phyloP scores from a whole-genome alignment of 805 yeast genomes.

The Priceomyces fermenticarens region DNA sequence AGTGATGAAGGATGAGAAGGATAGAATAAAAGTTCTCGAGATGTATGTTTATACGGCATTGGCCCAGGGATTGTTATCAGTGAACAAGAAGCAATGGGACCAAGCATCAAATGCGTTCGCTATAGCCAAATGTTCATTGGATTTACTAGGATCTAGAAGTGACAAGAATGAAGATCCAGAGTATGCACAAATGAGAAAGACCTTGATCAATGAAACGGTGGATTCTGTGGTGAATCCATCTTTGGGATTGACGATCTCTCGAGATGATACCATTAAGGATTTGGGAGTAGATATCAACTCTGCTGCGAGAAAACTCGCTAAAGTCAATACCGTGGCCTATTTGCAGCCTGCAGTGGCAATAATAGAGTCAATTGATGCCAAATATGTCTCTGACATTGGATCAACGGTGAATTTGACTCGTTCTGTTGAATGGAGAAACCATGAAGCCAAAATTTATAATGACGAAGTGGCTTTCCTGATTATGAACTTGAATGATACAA shows the following conservation, averaged over 20 bases:
- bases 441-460: conserved; percentile 60
- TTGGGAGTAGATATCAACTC: conserved; percentile 47
- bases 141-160: conserved; percentile 35
- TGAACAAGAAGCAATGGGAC: conserved; percentile 56
- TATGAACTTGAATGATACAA: conserved; percentile 32
- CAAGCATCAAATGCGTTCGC: conserved; percentile 51
- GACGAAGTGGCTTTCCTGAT: conserved; percentile 68
- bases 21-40: conserved; percentile 27
- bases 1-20: conserved; percentile 37
- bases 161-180: conserved; percentile 16
- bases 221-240: conserved; percentile 66
- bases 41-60: conserved; percentile 42
- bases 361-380: conserved; percentile 35
- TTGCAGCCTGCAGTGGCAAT: conserved; percentile 40
- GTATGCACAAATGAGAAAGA: conserved; percentile 20
- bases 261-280: conserved; percentile 26
- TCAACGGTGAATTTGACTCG: conserved; percentile 24
- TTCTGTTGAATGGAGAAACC: conserved; percentile 48
- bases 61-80: conserved; percentile 47
- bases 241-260: conserved; percentile 51
- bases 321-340: conserved; percentile 26
- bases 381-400: conserved; percentile 32
- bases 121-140: conserved; percentile 59
- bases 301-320: conserved; percentile 43
- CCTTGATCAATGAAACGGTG: conserved; percentile 52